Evolutionary conservation across 768 basidiomycete genomes (phyloP).

Genomic region (Tephrocybe sp.): DNA sequence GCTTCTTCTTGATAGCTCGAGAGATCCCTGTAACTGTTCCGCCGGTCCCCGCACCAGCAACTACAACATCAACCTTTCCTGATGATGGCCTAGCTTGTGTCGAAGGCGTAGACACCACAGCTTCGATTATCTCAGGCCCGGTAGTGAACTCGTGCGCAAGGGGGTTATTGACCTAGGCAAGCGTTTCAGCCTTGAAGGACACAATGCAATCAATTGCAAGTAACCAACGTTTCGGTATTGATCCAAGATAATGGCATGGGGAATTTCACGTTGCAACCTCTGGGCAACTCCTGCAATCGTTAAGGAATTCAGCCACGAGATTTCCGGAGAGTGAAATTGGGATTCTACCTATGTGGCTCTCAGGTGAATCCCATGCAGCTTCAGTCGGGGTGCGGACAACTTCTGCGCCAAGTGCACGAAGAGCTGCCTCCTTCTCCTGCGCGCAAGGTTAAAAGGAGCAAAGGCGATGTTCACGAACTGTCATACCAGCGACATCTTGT

Average conservation of each 20-base stretch:
- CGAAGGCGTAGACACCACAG: slow-evolving; percentile 64
- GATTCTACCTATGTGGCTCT: slow-evolving; percentile 87
- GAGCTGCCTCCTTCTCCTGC: slow-evolving; percentile 88
- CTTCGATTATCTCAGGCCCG: slow-evolving; percentile 88
- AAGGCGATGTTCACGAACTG: neutral
- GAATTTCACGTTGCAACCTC: slow-evolving; percentile 73
- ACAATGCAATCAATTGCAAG: neutral
- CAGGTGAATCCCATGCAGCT: slow-evolving; percentile 84
- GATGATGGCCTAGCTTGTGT: slow-evolving; percentile 57
- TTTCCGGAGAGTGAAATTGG: slow-evolving; percentile 24
- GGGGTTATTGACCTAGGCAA: slow-evolving; percentile 70
- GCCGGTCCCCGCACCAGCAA: slow-evolving; percentile 92
- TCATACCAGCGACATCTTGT: slow-evolving; percentile 85
- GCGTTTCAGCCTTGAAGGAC: slow-evolving; percentile 11
- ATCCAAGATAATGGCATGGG: slow-evolving; percentile 85
- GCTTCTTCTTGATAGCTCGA: slow-evolving; percentile 71
- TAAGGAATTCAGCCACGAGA: slow-evolving; percentile 86
- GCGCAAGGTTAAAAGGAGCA: neutral
- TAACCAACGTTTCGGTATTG: slow-evolving; percentile 77
- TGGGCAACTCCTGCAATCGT: slow-evolving; percentile 85
- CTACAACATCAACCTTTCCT: slow-evolving; percentile 73
- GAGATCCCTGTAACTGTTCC: slow-evolving; percentile 92
- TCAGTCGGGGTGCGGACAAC: slow-evolving; percentile 93
- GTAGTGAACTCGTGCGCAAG: slow-evolving; percentile 89
- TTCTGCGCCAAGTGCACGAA: slow-evolving; percentile 90